phyloP scores from a whole-genome alignment of 805 yeast species.

The Starmerella vaccinii region DNA sequence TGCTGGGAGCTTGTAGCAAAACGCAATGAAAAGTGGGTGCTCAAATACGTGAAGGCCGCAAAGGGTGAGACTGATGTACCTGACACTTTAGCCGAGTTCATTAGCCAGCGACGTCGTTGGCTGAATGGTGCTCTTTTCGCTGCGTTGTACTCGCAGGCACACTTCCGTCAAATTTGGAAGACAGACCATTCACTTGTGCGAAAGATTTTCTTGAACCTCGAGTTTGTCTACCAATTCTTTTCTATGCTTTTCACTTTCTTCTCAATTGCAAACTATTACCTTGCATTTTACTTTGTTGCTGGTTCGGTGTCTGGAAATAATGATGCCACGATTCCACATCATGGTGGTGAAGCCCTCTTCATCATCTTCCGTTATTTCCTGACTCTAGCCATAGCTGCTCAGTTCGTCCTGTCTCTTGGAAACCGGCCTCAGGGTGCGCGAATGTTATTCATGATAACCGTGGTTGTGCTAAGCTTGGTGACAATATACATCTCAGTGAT shows the following conservation, averaged over 20 bases:
- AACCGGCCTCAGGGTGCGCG: slow-evolving; percentile 96
- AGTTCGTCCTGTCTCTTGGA: slow-evolving; percentile 89
- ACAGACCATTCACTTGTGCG: slow-evolving; percentile 77
- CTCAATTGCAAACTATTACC: slow-evolving; percentile 80
- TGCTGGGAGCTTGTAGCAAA: slow-evolving; percentile 96
- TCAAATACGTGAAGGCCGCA: slow-evolving; percentile 85
- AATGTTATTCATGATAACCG: slow-evolving; percentile 59
- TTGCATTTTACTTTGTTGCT: slow-evolving; percentile 86
- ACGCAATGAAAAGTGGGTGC: slow-evolving; percentile 69
- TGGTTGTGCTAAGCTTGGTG: slow-evolving; percentile 63
- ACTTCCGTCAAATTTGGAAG: slow-evolving; percentile 78
- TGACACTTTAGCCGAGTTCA: slow-evolving; percentile 85
- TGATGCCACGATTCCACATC: slow-evolving; percentile 36
- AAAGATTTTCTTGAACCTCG: slow-evolving; percentile 71
- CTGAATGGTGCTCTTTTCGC: slow-evolving; percentile 96
- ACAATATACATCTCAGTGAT: slow-evolving; percentile 71
- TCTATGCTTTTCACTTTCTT: slow-evolving; percentile 81
- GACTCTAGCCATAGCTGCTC: slow-evolving; percentile 71
- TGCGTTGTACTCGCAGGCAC: slow-evolving; percentile 77
- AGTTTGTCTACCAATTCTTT: slow-evolving; percentile 77
- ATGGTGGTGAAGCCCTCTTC: slow-evolving; percentile 75
- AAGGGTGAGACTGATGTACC: slow-evolving; percentile 97
- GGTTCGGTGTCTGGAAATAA: slow-evolving; percentile 57
- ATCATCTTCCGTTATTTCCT: slow-evolving; percentile 78
- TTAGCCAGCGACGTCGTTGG: slow-evolving; percentile 96